Percentiles rank a stretch among this genome's conserved stretches.
Conservation (phyloP, 2,329 filamentous ascomycete genomes). For the Chaetothyriales sp. region DNA sequence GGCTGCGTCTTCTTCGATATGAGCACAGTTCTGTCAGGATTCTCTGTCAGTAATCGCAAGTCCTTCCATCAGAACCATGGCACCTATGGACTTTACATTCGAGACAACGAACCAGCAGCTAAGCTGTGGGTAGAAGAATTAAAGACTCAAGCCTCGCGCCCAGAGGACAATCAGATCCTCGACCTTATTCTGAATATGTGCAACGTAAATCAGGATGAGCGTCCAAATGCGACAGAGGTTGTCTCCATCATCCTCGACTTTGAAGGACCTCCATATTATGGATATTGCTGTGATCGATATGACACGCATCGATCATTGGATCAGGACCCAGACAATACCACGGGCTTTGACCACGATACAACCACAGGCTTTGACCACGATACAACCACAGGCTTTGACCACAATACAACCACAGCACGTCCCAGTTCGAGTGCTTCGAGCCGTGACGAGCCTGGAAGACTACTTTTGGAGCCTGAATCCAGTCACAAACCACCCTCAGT, state of each 20-base stretch:
- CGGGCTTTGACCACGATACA: not conserved
- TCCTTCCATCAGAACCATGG: constrained; percentile 3
- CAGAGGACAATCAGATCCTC: not conserved
- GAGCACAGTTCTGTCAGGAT: constrained; percentile 3
- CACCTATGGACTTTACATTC: constrained; percentile 1
- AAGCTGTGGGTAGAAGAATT: not conserved
- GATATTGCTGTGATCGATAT: not conserved
- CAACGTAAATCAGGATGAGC: constrained; percentile 1
- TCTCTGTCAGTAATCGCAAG: constrained; percentile 4
- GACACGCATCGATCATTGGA: not conserved
- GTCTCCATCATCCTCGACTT: constrained; percentile 4
- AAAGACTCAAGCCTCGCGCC: not conserved
- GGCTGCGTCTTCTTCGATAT: constrained; percentile 12
- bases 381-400: not conserved
- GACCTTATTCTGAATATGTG: not conserved
- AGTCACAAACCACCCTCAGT: not conserved
- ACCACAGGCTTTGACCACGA: not conserved
- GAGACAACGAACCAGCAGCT: constrained; percentile 2
- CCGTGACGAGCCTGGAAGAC: not conserved
- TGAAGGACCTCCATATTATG: not conserved
- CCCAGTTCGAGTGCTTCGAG: not conserved
- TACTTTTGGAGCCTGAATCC: not conserved
- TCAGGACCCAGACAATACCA: not conserved
- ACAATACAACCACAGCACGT: constrained; percentile 1
- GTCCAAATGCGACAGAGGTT: constrained; percentile 6